A percentile compares a stretch with the other conserved stretches of the same genome.
Conservation (phyloP, 768 basidiomycete genomes). For the Hypholoma sublateritium region DNA sequence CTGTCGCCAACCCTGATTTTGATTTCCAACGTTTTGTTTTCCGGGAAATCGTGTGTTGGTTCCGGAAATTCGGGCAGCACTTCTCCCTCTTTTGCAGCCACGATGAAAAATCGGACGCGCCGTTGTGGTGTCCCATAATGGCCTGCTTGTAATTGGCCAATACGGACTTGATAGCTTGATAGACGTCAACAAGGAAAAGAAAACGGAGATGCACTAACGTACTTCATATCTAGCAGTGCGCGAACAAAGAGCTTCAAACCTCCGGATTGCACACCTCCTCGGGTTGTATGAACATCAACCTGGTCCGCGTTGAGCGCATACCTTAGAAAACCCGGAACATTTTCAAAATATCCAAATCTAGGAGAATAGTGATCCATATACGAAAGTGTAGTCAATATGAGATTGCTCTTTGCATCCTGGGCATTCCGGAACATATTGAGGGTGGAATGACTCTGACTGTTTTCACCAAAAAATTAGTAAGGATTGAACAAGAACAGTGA, state of each 20-base stretch:
- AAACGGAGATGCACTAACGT: conserved; percentile 10
- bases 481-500: neutral
- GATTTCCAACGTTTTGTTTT: conserved; percentile 45
- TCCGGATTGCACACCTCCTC: conserved; percentile 71
- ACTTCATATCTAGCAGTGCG: conserved; percentile 69
- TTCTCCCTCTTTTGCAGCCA: conserved; percentile 43
- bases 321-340: conserved; percentile 51
- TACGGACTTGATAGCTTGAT: conserved; percentile 53
- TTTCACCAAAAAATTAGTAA: neutral
- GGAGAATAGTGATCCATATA: conserved; percentile 49
- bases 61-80: conserved; percentile 53
- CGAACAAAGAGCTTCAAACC: conserved; percentile 68
- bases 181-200: neutral
- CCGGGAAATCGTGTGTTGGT: conserved; percentile 54
- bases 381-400: conserved; percentile 62
- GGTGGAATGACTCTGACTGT: conserved; percentile 70
- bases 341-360: conserved; percentile 46
- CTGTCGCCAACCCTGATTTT: conserved; percentile 41
- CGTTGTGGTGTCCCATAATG: conserved; percentile 59
- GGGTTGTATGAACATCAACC: conserved; percentile 40
- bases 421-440: conserved; percentile 73
- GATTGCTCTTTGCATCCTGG: conserved; percentile 65
- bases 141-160: conserved; percentile 50
- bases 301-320: conserved; percentile 43
- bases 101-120: conserved; percentile 51